A percentile compares a stretch with the other conserved stretches of the same genome.
These are phyloP conservation scores for Eleusine coracana DNA, from an alignment of 176 grass and related monocot genomes.

Conservation along the genomic window DNA sequence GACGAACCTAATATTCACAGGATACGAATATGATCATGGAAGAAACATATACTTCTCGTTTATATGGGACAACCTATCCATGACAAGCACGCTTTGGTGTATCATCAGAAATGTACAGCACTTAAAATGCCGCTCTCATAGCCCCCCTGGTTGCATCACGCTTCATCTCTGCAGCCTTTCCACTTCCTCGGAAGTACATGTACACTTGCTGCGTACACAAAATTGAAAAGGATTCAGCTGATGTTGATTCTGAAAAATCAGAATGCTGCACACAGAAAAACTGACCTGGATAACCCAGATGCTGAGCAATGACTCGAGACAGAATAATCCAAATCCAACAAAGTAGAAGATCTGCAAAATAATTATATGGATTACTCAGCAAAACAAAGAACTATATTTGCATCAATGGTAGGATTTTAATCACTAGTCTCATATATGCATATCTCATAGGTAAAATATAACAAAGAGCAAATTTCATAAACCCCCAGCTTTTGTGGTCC, in stretches of 20 bases:
- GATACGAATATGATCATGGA: neutral
- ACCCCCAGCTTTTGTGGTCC: too few species aligned
- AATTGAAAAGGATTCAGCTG: conserved; percentile 33
- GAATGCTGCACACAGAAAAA: conserved; percentile 7
- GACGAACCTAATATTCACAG: too few species aligned
- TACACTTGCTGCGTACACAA: conserved; percentile 79
- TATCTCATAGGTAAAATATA: neutral
- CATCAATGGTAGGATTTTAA: neutral
- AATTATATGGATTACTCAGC: conserved; percentile 30
- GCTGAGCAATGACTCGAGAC: conserved; percentile 83
- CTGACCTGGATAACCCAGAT: conserved; percentile 97
- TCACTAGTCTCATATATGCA: conserved; percentile 2
- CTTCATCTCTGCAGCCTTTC: conserved; percentile 85
- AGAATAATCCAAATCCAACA: conserved; percentile 93
- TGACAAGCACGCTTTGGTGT: conserved; percentile 3
- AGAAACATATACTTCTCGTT: conserved; percentile 26
- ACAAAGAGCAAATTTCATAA: too few species aligned
- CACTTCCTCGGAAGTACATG: conserved; percentile 97
- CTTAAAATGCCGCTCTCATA: conserved; percentile 81
- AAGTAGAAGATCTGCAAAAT: conserved; percentile 88
- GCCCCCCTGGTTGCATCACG: conserved; percentile 74
- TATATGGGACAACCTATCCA: conserved; percentile 32
- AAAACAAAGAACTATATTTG: conserved; percentile 6
- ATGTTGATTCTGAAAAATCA: conserved; percentile 2
- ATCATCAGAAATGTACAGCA: conserved; percentile 31